These are phyloP conservation scores for Gyrodon lividus DNA, from an alignment of 768 basidiomycete genomes.

Conservation along the genomic window DNA sequence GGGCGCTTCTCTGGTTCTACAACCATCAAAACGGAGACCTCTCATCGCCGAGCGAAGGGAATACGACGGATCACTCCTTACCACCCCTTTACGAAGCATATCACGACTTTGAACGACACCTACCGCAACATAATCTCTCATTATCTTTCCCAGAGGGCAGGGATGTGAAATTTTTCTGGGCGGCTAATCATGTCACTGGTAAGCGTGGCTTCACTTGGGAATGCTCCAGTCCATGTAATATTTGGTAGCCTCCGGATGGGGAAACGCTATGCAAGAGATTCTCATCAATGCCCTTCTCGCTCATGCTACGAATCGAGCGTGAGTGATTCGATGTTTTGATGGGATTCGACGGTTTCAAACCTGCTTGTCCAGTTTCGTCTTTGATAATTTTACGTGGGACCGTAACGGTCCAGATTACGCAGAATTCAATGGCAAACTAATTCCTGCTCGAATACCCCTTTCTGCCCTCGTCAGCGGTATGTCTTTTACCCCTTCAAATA, in stretches of 20 bases:
- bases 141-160: slow-evolving; percentile 41
- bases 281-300: slow-evolving; percentile 52
- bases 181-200: slow-evolving; percentile 48
- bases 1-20: slow-evolving; percentile 19
- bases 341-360: neutral
- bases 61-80: slow-evolving; percentile 10
- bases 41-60: slow-evolving; percentile 4
- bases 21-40: neutral
- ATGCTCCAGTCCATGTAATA: neutral
- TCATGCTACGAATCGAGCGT: slow-evolving; percentile 47
- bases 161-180: slow-evolving; percentile 46
- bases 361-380: slow-evolving; percentile 43
- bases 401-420: slow-evolving; percentile 41
- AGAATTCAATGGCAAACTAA: slow-evolving; percentile 46
- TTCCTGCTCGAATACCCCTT: slow-evolving; percentile 55
- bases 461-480: slow-evolving; percentile 52
- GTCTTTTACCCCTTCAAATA: slow-evolving; percentile 4
- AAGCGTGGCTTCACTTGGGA: slow-evolving; percentile 4
- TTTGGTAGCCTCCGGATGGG: slow-evolving; percentile 52
- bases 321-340: slow-evolving; percentile 19
- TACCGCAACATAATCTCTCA: slow-evolving; percentile 45
- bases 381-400: slow-evolving; percentile 60
- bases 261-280: slow-evolving; percentile 60
- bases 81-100: slow-evolving; percentile 49
- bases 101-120: slow-evolving; percentile 40